These are phyloP conservation scores for Saccharomyces mikatae DNA, from an alignment of 805 yeast species.

Conservation along the genomic window DNA sequence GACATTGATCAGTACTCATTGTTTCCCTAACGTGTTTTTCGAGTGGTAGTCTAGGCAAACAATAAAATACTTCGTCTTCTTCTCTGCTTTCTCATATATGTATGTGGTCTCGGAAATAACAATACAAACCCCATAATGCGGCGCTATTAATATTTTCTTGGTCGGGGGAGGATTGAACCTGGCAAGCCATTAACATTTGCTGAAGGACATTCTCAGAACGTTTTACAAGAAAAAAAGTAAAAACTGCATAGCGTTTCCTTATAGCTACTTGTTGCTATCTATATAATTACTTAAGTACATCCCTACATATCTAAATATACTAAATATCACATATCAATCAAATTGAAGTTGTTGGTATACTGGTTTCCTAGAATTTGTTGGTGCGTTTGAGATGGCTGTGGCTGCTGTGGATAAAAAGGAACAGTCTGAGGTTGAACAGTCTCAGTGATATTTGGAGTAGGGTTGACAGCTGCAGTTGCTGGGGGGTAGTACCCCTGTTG, in stretches of 20 bases:
- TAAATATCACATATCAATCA: background rate
- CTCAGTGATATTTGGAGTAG: background rate
- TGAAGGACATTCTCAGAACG: background rate
- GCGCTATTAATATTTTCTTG: background rate
- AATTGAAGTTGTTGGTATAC: slow-evolving; percentile 4
- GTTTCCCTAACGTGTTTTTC: background rate
- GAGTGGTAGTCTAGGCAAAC: background rate
- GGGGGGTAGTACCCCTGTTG: background rate
- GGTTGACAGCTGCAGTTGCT: background rate
- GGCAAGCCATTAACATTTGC: background rate
- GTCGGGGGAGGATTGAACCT: background rate
- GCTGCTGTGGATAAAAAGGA: slow-evolving; percentile 2
- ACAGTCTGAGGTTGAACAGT: background rate
- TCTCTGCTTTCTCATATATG: background rate
- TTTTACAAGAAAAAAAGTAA: background rate
- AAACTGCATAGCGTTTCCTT: background rate
- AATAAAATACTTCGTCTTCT: background rate
- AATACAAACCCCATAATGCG: background rate
- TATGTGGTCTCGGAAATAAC: background rate
- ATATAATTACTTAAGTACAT: background rate
- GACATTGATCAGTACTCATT: background rate
- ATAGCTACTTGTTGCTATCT: background rate
- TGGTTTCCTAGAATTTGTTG: slow-evolving; percentile 4
- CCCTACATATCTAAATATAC: background rate
- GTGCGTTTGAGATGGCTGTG: slow-evolving; percentile 11